Conservation (phyloP, 2,329 filamentous ascomycete species). For the Penicillium sclerotigenum region DNA sequence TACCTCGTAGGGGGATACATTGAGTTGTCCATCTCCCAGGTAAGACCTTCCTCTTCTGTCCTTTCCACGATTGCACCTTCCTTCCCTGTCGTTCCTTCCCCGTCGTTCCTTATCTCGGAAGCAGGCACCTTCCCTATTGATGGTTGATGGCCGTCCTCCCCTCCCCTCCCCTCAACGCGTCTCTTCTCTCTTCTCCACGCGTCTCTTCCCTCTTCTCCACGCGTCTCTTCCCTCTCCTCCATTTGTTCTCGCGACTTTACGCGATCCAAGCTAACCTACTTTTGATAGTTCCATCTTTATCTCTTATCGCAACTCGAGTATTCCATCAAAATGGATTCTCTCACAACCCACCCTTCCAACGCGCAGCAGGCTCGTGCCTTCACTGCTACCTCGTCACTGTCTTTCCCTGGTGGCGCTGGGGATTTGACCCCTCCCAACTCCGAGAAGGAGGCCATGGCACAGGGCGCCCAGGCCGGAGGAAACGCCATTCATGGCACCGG, state of each 20-base stretch:
- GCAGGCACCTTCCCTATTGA: too few relatives aligned
- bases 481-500: constrained; percentile 67
- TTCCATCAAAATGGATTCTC: constrained; percentile 70
- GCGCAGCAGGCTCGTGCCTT: constrained; percentile 94
- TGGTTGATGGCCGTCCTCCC: neutral
- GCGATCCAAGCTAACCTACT: neutral
- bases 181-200: neutral
- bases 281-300: neutral
- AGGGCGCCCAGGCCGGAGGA: constrained; percentile 51
- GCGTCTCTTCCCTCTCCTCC: neutral
- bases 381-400: constrained; percentile 86
- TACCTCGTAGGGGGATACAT: constrained; percentile 74
- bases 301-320: constrained; percentile 10
- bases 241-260: neutral
- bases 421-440: constrained; percentile 78
- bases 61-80: neutral
- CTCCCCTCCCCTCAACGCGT: neutral
- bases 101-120: neutral
- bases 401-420: constrained; percentile 79
- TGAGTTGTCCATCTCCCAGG: constrained; percentile 93
- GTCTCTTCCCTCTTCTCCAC: neutral
- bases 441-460: constrained; percentile 59
- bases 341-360: constrained; percentile 87
- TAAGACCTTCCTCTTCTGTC: constrained; percentile 35
- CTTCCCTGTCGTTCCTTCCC: too few relatives aligned